These are phyloP conservation scores for Extremus antarcticus DNA, from an alignment of 495 filamentous ascomycete species.

Conservation along the genomic window DNA sequence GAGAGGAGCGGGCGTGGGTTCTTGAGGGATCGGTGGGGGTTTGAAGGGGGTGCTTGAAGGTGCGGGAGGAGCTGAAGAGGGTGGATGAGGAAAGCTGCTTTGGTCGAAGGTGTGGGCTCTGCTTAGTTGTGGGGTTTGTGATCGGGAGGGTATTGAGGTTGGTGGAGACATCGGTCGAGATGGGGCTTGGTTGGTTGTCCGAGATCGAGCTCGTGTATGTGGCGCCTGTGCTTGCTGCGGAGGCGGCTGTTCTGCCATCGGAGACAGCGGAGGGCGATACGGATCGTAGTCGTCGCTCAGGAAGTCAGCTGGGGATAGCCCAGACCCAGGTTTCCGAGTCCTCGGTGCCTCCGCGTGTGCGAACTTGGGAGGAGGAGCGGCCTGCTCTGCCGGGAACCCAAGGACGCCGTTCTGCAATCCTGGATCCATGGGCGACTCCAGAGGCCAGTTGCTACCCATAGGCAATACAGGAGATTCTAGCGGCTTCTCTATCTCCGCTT, in stretches of 20 bases:
- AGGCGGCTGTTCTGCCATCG: not conserved
- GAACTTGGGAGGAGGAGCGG: not conserved
- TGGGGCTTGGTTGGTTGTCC: not conserved
- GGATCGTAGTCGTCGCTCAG: slow-evolving; percentile 9
- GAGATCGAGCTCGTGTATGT: slow-evolving; percentile 2
- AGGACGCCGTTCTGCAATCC: slow-evolving; percentile 37
- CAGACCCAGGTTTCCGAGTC: not conserved
- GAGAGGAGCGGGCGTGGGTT: slow-evolving; percentile 1
- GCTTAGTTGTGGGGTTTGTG: slow-evolving; percentile 9
- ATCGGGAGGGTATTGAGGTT: slow-evolving; percentile 4
- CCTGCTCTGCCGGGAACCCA: not conserved
- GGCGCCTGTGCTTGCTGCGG: not conserved
- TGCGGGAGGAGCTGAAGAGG: not conserved
- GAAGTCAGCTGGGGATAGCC: not conserved
- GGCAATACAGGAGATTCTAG: not conserved
- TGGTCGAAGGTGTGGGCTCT: not conserved
- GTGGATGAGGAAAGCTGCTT: not conserved
- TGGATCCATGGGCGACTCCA: slow-evolving; percentile 52
- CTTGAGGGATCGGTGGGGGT: slow-evolving; percentile 10
- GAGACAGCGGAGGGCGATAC: slow-evolving; percentile 4
- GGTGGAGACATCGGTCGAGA: not conserved
- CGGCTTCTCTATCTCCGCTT: not conserved
- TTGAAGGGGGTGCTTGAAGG: not conserved
- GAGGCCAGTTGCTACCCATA: not conserved
- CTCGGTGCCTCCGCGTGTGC: not conserved